Base-by-base conservation (phyloP, 2,329 filamentous ascomycete genomes). In the Kalaharituber pfeilii region DNA sequence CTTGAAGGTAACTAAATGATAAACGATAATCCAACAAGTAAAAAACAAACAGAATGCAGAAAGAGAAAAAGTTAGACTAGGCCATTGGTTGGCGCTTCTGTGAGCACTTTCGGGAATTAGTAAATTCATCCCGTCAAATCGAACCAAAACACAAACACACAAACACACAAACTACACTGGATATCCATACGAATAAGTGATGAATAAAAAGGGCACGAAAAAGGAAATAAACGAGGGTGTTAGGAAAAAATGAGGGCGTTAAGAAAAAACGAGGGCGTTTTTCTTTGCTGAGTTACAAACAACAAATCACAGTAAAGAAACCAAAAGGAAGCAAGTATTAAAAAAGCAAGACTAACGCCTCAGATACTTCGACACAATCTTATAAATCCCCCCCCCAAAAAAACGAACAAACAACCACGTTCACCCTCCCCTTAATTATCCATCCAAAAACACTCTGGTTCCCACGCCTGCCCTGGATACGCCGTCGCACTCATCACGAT, bases 391-490 rank as follows among this genome's bases (percentile, higher is more conserved):
- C 18, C 24, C n/a, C n/a, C n/a, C 42, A 29, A 44, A 33, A 8
- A 24, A 24, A 13, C 33, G 29, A 13, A 45, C 22, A 15, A 5
- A 20, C 25, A 11, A 51, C 2, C 22, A 18, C 28, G 42, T 29
- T 26, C 27, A 39, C n/a, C n/a, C n/a, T n/a, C n/a, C n/a, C n/a
- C 50, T 30, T 24, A 49, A 54, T 54, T 57, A 59, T 28, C 67
- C 68, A 30, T 66, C 42, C 42, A 47, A 22, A 47, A 66, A 64
- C 66, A 69, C 52, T 63, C 63, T 7, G 70, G 70, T 51, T 67
- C 65, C 72, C 72, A 74, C 59, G 72, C 71, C 63, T 71, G 69
- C 2, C 71, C 71, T 0, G 72, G 72, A 59, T 72, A 73, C 52
- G 66, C 68, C 2, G 69, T 69, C 6, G 68, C 68, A 22, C 68